phyloP scores from a whole-genome alignment of 176 grass and related monocot species.

The Avena sativa region DNA sequence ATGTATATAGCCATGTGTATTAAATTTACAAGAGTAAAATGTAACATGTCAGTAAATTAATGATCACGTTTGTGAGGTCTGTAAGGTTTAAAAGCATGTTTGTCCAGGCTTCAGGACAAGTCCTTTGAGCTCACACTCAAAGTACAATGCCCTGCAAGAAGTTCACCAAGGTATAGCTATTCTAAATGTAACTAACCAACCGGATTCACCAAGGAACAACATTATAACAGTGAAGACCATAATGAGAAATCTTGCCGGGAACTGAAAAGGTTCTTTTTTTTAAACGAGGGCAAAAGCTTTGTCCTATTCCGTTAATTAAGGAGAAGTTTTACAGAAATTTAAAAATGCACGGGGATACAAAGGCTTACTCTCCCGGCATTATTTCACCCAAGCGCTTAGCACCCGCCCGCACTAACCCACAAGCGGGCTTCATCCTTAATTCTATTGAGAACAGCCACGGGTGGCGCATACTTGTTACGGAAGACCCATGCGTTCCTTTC shows the following conservation, averaged over 20 bases:
- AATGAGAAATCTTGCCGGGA: conserved; percentile 8
- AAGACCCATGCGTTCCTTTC: too few species aligned
- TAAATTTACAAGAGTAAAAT: conserved; percentile 23
- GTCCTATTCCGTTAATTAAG: too few species aligned
- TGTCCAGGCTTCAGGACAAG: conserved; percentile 17
- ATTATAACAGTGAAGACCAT: conserved; percentile 19
- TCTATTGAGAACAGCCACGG: too few species aligned
- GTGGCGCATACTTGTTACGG: too few species aligned
- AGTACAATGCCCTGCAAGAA: conserved; percentile 18
- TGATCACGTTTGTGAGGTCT: neutral
- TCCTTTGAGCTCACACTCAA: neutral
- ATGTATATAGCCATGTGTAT: conserved; percentile 14
- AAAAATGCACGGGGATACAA: too few species aligned
- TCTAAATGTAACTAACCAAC: conserved; percentile 13
- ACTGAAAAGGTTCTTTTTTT: neutral
- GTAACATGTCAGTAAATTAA: conserved; percentile 4
- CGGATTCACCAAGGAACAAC: neutral
- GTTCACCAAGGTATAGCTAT: conserved; percentile 23
- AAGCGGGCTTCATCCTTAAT: too few species aligned
- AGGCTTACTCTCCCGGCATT: too few species aligned
- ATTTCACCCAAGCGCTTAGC: too few species aligned
- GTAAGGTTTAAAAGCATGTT: neutral
- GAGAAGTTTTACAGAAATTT: too few species aligned
- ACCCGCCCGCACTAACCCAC: too few species aligned
- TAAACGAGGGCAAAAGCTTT: too few species aligned